phyloP scores from a whole-genome alignment of 2,329 filamentous ascomycete genomes.

The Colletotrichum karsti region DNA sequence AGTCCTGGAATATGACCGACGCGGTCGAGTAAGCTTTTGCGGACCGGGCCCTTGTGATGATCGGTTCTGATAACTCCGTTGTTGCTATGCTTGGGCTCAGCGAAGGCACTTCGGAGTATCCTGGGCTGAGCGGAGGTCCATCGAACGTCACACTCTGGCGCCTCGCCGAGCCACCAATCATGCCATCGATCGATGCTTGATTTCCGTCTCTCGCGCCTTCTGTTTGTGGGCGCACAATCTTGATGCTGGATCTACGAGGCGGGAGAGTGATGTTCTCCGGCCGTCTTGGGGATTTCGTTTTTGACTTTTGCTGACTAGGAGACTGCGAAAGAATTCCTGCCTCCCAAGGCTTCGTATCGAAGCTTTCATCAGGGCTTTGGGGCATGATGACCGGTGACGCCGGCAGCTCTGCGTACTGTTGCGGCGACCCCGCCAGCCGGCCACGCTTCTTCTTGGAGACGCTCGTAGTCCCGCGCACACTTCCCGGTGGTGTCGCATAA shows the following conservation, averaged over 20 bases:
- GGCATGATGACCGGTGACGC: slow-evolving; percentile 8
- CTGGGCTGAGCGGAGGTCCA: slow-evolving; percentile 15
- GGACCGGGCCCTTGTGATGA: slow-evolving; percentile 41
- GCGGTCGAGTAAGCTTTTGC: slow-evolving; percentile 38
- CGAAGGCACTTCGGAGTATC: slow-evolving; percentile 32
- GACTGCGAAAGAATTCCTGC: neutral
- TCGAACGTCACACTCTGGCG: slow-evolving; percentile 1
- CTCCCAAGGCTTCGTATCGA: slow-evolving; percentile 1
- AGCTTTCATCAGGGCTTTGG: slow-evolving; percentile 5
- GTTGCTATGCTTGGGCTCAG: slow-evolving; percentile 43
- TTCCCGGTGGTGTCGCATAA: slow-evolving; percentile 22
- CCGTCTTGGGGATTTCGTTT: neutral
- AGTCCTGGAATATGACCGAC: slow-evolving; percentile 36
- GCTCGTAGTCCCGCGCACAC: slow-evolving; percentile 6
- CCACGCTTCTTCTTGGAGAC: neutral
- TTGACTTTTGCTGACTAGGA: neutral
- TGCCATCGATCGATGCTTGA: slow-evolving; percentile 11
- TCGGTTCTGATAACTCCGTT: slow-evolving; percentile 38
- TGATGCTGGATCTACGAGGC: neutral
- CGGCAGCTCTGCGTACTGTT: slow-evolving; percentile 25
- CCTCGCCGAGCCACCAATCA: slow-evolving; percentile 22
- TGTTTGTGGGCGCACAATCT: neutral
- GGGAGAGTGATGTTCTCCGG: slow-evolving; percentile 21
- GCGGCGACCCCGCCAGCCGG: neutral
- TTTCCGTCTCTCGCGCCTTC: neutral